These are phyloP conservation scores for Limnomonas spitsbergensis DNA, from an alignment of 139 green algal genomes.

Conservation along the genomic window DNA sequence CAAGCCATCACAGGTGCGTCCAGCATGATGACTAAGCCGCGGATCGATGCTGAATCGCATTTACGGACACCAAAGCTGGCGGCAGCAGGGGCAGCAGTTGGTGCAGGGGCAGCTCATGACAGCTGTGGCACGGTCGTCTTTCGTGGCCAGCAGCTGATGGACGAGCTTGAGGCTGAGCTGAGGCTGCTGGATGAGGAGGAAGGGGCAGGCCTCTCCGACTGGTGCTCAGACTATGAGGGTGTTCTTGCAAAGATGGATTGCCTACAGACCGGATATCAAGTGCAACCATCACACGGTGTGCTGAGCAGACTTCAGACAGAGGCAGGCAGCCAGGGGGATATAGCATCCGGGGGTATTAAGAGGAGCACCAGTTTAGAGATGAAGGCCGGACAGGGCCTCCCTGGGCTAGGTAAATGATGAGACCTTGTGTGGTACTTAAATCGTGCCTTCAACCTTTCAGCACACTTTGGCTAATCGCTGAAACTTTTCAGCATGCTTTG, in stretches of 20 bases:
- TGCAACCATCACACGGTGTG: background rate
- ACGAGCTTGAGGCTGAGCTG: conserved; percentile 13
- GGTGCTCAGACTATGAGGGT: background rate
- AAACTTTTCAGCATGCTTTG: too few species aligned
- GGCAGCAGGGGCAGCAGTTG: conserved; percentile 9
- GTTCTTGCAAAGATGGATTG: conserved; percentile 7
- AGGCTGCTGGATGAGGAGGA: background rate
- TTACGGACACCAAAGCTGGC: background rate
- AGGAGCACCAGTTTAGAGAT: too few species aligned
- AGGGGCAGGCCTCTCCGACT: background rate
- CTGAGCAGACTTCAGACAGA: background rate
- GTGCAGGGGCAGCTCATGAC: background rate
- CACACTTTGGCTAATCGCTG: background rate
- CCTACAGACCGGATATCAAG: conserved; percentile 6
- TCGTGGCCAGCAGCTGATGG: conserved; percentile 2
- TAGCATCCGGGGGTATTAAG: too few species aligned
- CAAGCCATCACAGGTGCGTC: background rate
- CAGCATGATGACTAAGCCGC: background rate
- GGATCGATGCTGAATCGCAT: background rate
- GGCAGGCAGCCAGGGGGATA: background rate
- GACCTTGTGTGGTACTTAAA: background rate
- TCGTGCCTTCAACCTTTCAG: background rate
- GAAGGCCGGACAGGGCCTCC: too few species aligned
- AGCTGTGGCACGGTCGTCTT: too few species aligned
- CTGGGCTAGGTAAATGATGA: background rate